Conservation (phyloP, 371 early-diverging fungal species). For the Mortierella sp. region DNA sequence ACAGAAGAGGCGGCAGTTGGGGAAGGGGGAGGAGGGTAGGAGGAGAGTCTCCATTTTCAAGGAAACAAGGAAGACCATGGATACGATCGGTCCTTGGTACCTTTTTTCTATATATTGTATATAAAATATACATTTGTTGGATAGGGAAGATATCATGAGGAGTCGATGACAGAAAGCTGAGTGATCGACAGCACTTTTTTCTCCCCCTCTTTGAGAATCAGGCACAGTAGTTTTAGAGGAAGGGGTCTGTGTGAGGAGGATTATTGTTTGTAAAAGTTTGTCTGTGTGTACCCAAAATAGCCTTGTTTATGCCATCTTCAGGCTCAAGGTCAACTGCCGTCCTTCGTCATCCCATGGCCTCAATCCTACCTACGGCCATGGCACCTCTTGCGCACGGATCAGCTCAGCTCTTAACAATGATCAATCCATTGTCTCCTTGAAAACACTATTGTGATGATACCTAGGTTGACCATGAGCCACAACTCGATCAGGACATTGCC, state of each 20-base stretch:
- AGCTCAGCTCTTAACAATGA: slow-evolving; percentile 4
- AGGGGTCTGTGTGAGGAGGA: background rate
- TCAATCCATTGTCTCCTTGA: slow-evolving; percentile 11
- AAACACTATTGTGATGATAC: background rate
- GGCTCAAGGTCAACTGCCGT: background rate
- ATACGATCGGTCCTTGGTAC: background rate
- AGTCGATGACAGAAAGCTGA: background rate
- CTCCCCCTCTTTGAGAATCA: background rate
- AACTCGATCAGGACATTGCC: slow-evolving; percentile 53
- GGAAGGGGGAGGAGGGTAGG: too few species aligned
- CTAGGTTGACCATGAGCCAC: slow-evolving; percentile 56
- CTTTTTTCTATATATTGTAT: background rate
- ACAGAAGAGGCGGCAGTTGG: too few species aligned
- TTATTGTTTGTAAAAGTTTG: background rate
- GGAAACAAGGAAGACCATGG: background rate
- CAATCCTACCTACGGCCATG: background rate
- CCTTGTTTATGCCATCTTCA: background rate
- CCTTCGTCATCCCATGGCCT: background rate
- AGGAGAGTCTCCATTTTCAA: too few species aligned
- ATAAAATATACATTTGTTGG: too few species aligned
- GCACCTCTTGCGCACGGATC: background rate
- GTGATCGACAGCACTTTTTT: background rate
- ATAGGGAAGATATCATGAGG: background rate
- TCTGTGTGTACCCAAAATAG: background rate
- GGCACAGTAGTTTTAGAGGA: background rate